Evolutionary conservation across 108 stramenopile species (phyloP), one percentile per base, ranked within the genome.

Genomic region (Conticribra weissflogii): DNA sequence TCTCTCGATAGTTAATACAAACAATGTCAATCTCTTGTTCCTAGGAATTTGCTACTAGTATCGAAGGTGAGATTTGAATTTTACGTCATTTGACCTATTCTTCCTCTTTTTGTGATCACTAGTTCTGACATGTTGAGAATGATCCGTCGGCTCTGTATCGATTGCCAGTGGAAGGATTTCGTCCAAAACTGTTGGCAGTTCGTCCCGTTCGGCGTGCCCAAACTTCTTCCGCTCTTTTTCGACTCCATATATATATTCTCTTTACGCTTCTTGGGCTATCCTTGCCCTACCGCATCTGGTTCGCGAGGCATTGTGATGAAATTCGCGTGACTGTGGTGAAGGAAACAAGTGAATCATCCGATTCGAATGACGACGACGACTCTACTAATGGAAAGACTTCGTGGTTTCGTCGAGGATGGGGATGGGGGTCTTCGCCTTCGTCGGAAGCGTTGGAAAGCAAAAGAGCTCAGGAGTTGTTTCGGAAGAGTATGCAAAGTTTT

Each of bases 201-300:
- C 85, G 89, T 29, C 65, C 84, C 9, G 64, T 83, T 2, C 59
- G 59, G 17, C 74, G 34, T 50, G 75, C 49, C 54, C 41, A 56
- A 16, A 47, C 54, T 5, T 79, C 84, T 16, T 64, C 81, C 0
- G 83, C 63, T 18, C 59, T 92, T 9, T 87, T 87, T 58, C 78
- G 84, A 17, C 75, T 76, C 30, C 79, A 85, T 24, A 32, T 82
- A 1, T 92, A 88, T 68, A 82, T 88, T 85, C 15, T 88, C 24
- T 85, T 79, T 55, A 92, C 89, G 9, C 65, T 86, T 8, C 50
- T 87, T 44, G 91, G 91, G 12, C 63, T 95, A 44, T 90, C 88
- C n/a, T 78, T 92, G 23, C 91, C 94, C 12, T 92, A 88, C 76
- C 80, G 94, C 27, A 78, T 89, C 21, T 89, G 89, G 91, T 92